A percentile compares a stretch with the other conserved stretches of the same genome.
These are phyloP conservation scores for Lipomyces anomalus DNA, from an alignment of 805 yeast species.

Conservation along the genomic window DNA sequence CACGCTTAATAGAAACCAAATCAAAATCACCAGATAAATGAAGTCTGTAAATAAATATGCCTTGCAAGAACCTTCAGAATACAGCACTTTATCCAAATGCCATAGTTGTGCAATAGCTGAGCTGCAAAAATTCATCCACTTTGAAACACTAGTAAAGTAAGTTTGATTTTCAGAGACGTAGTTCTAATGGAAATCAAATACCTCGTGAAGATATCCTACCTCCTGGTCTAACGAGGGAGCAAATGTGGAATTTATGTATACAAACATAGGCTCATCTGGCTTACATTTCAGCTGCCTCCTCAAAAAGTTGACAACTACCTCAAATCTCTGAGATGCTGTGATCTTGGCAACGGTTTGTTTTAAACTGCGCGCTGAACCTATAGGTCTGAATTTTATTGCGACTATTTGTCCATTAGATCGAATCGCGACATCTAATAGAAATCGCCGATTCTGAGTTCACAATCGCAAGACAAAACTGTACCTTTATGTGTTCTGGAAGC, in stretches of 20 bases:
- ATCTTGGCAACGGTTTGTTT: conserved; percentile 45
- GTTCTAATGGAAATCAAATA: conserved; percentile 16
- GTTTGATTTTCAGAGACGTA: background rate
- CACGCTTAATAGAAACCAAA: too few relatives aligned
- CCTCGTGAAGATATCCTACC: conserved; percentile 30
- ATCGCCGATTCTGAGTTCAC: background rate
- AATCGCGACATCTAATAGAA: too few relatives aligned
- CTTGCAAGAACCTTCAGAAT: too few relatives aligned
- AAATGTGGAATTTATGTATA: conserved; percentile 38
- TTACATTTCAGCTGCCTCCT: conserved; percentile 34
- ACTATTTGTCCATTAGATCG: conserved; percentile 35
- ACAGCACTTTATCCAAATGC: conserved; percentile 34
- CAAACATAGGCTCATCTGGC: conserved; percentile 33
- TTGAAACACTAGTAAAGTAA: conserved; percentile 14
- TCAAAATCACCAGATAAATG: too few relatives aligned
- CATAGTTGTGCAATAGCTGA: conserved; percentile 33
- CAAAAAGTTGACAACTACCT: conserved; percentile 42
- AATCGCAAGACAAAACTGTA: background rate
- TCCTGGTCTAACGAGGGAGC: conserved; percentile 38
- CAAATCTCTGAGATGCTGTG: conserved; percentile 41
- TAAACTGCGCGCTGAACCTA: conserved; percentile 49
- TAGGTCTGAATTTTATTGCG: conserved; percentile 46
- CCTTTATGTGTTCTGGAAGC: conserved; percentile 25
- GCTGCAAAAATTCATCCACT: conserved; percentile 30
- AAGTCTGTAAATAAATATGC: too few relatives aligned